Base-by-base conservation (phyloP, 345 rosid species). In the Euclidium syriacum region DNA sequence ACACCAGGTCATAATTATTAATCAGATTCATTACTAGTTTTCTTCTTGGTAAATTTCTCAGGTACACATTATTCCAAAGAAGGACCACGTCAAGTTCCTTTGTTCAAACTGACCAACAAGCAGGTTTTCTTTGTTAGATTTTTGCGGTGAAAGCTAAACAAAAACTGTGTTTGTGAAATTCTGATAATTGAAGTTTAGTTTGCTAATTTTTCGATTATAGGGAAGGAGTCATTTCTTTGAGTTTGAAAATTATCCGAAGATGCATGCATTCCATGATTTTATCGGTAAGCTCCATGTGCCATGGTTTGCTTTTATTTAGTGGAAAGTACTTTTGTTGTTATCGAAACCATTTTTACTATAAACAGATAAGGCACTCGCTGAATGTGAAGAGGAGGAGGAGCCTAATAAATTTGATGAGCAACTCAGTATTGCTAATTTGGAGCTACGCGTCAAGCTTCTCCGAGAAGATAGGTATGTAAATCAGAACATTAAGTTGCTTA, bases 201-300 rank as follows among this genome's bases (percentile, higher is more conserved):
- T 50, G 39, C 55, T 69, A 32, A 15, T 38, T 25, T 53, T 68
- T 33, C n/a, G 52, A 40, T 73, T 73, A 12, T 79, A 87, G 96
- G 85, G 86, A 60, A 83, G 76, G 59, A 82, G 78, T 73, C 80
- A 74, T 81, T 87, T 94, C 71, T 84, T 94, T 71, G 88, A 90
- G 78, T 87, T 94, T 64, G 97, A 84, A 49, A 85, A 78, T 77
- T 87, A 77, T 49, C 48, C 83, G 1, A 97, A 92, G 65, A 90
- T 92, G 71, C 81, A 83, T 10, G 55, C 75, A 48, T 94, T 95
- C 79, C 85, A 81, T 68, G 95, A 81, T 65, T 78, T 84, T 75
- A 83, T 94, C n/a, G 77, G 99, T 94, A 82, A 77, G 82, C 66
- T 39, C 40, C 66, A 24, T 39, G 24, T 18, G 15, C 38, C 20